These are phyloP conservation scores for Fomitopsis schrenkii DNA, from an alignment of 1,284 basidiomycete genomes.

Conservation along the genomic window DNA sequence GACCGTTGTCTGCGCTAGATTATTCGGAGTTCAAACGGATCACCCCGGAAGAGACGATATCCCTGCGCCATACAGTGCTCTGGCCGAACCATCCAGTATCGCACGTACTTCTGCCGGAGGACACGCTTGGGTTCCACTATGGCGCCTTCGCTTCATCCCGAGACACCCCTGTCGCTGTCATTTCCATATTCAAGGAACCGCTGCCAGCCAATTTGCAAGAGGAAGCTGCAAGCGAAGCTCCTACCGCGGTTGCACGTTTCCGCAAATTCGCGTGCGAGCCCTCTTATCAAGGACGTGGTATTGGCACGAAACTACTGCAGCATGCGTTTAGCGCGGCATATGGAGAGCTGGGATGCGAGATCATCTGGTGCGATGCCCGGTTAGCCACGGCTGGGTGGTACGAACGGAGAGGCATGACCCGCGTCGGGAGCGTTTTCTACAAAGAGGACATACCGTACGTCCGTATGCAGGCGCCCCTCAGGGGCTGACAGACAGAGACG, in stretches of 20 bases:
- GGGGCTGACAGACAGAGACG: neutral
- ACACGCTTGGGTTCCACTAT: slow-evolving; percentile 45
- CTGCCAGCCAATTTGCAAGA: slow-evolving; percentile 22
- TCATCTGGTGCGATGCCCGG: slow-evolving; percentile 59
- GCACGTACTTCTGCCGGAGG: slow-evolving; percentile 49
- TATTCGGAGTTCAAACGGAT: slow-evolving; percentile 25
- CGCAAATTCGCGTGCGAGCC: slow-evolving; percentile 57
- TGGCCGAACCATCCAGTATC: slow-evolving; percentile 50
- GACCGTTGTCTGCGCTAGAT: neutral
- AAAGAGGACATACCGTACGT: slow-evolving; percentile 52
- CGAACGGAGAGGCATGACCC: slow-evolving; percentile 42
- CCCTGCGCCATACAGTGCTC: slow-evolving; percentile 52
- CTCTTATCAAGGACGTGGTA: slow-evolving; percentile 42
- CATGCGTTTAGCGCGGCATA: slow-evolving; percentile 36
- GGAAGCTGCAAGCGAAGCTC: neutral
- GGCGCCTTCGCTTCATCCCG: slow-evolving; percentile 42
- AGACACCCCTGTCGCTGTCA: slow-evolving; percentile 40
- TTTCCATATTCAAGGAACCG: slow-evolving; percentile 51
- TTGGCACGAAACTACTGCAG: slow-evolving; percentile 45
- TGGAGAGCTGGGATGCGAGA: slow-evolving; percentile 31
- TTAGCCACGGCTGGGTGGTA: slow-evolving; percentile 46
- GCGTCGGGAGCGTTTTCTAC: slow-evolving; percentile 46
- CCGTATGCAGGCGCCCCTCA: slow-evolving; percentile 33
- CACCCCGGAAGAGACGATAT: slow-evolving; percentile 38
- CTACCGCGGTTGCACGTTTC: slow-evolving; percentile 38